A percentile compares a stretch with the other conserved stretches of the same genome.
phyloP scores from a whole-genome alignment of 129 eudicot species.

The Flaveria brownii region DNA sequence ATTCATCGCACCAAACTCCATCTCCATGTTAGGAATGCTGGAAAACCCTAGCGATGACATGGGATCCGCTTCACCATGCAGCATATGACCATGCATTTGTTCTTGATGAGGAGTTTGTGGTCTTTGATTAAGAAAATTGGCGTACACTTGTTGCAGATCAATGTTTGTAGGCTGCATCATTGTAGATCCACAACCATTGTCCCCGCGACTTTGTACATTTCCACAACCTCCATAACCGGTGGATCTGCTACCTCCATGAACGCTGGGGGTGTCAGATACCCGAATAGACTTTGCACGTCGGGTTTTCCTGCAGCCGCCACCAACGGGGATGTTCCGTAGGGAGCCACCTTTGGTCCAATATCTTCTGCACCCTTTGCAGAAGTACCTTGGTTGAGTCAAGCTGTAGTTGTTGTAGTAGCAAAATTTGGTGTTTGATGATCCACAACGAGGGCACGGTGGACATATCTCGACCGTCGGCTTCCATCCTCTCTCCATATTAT shows the following conservation, averaged over 20 bases:
- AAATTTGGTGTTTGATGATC: constrained; percentile 74
- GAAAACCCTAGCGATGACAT: constrained; percentile 27
- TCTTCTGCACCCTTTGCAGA: constrained; percentile 77
- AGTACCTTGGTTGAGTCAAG: constrained; percentile 70
- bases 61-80: constrained; percentile 30
- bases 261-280: constrained; percentile 19
- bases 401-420: constrained; percentile 81
- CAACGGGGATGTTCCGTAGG: constrained; percentile 68
- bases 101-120: constrained; percentile 24
- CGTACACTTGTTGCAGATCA: constrained; percentile 65
- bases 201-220: constrained; percentile 17
- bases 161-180: constrained; percentile 40
- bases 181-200: constrained; percentile 26
- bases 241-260: constrained; percentile 11
- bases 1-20: constrained; percentile 30
- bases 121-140: constrained; percentile 61
- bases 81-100: constrained; percentile 13
- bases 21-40: constrained; percentile 24
- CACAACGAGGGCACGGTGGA: constrained; percentile 74
- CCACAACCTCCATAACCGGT: constrained; percentile 10
- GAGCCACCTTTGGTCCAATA: constrained; percentile 90
- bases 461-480: constrained; percentile 54
- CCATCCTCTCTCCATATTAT: constrained; percentile 72
- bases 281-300: constrained; percentile 46
- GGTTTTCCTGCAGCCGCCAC: constrained; percentile 70